A percentile compares a stretch with the other conserved stretches of the same genome.
Conservation (phyloP, 208 protist genomes). For the Crithidia expoeki region DNA sequence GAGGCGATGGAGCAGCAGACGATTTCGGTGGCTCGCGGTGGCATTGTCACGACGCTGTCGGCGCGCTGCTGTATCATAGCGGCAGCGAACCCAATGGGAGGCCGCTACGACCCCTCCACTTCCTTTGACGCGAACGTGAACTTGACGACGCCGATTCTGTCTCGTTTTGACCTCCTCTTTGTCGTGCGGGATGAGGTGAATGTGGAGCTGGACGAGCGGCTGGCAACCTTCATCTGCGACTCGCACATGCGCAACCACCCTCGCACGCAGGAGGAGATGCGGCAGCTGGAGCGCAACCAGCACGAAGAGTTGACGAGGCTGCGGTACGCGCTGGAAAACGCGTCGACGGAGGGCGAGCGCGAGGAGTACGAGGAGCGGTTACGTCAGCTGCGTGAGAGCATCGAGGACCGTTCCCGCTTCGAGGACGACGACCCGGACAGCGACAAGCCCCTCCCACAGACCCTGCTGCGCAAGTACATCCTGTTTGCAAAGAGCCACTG, state of each 20-base stretch:
- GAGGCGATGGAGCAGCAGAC: slow-evolving; percentile 99
- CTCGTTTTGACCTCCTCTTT: slow-evolving; percentile 97
- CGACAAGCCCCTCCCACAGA: slow-evolving; percentile 92
- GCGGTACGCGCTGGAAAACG: slow-evolving; percentile 69
- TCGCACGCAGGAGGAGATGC: slow-evolving; percentile 69
- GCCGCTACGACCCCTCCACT: slow-evolving; percentile 96
- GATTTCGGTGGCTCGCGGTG: slow-evolving; percentile 99
- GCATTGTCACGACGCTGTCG: slow-evolving; percentile 99
- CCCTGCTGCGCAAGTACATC: slow-evolving; percentile 98
- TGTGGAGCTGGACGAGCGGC: slow-evolving; percentile 92
- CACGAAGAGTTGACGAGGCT: slow-evolving; percentile 69
- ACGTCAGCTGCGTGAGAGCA: slow-evolving; percentile 47
- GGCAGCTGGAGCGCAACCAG: slow-evolving; percentile 47
- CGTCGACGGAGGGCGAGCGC: slow-evolving; percentile 69
- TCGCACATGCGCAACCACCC: slow-evolving; percentile 95
- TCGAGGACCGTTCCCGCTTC: slow-evolving; percentile 39
- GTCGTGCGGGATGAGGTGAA: slow-evolving; percentile 97
- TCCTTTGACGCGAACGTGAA: slow-evolving; percentile 98
- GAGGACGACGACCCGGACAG: slow-evolving; percentile 89
- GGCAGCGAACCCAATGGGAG: slow-evolving; percentile 98
- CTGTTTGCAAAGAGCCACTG: slow-evolving; percentile 95
- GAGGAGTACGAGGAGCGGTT: slow-evolving; percentile 58
- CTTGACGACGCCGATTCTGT: slow-evolving; percentile 99
- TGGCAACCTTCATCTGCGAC: slow-evolving; percentile 97
- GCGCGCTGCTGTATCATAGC: slow-evolving; percentile 97